Conservation (phyloP, 352 stramenopile genomes). For the Globisporangium iwayamae region DNA sequence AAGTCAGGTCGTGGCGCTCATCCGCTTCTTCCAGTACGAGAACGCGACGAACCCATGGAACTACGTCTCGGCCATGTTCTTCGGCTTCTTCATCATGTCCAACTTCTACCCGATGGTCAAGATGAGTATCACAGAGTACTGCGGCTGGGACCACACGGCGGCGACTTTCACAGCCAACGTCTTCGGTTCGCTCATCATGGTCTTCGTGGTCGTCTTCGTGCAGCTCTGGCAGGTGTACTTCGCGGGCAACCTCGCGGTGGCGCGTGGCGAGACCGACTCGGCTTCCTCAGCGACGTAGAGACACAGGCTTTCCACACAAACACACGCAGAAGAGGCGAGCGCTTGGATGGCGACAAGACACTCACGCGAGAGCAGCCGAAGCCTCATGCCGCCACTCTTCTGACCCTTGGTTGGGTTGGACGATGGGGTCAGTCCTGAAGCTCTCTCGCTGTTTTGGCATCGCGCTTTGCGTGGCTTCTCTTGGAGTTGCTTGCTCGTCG, state of each 20-base stretch:
- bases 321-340: not conserved
- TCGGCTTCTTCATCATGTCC: conserved; percentile 84
- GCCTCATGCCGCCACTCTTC: not conserved
- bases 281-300: conserved; percentile 10
- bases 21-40: conserved; percentile 89
- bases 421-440: not conserved
- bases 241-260: conserved; percentile 58
- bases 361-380: not conserved
- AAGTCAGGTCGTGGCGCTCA: conserved; percentile 67
- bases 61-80: conserved; percentile 87
- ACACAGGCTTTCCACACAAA: conserved; percentile 1
- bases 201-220: conserved; percentile 85
- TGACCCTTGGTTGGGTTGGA: not conserved
- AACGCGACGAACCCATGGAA: conserved; percentile 87
- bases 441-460: not conserved
- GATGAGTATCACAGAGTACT: conserved; percentile 90
- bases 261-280: conserved; percentile 32
- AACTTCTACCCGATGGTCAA: conserved; percentile 90
- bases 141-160: conserved; percentile 83
- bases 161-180: conserved; percentile 84
- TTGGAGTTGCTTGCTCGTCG: not conserved
- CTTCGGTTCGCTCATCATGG: conserved; percentile 77
- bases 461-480: too few relatives aligned
- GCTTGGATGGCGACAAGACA: too few relatives aligned
- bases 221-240: conserved; percentile 88